Conservation (phyloP, 1,139 yeast species). For the Yamadazyma pseudoaaseri region DNA sequence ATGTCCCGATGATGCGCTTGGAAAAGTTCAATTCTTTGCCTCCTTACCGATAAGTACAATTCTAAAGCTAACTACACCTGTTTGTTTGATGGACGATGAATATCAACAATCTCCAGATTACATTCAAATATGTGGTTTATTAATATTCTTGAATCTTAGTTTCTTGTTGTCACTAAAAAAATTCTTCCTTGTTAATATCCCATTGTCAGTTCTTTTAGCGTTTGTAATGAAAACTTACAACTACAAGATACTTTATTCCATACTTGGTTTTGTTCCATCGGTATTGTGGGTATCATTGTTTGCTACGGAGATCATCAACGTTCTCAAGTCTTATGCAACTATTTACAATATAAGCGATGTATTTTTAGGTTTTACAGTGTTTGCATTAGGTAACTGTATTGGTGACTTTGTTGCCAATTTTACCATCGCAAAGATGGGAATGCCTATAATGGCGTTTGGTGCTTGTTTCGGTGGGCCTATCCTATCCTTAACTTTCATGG, state of each 20-base stretch:
- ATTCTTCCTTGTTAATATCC: constrained; percentile 4
- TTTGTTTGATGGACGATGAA: constrained; percentile 2
- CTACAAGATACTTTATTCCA: constrained; percentile 19
- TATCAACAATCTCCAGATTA: constrained; percentile 1
- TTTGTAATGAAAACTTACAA: constrained; percentile 6
- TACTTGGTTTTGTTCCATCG: constrained; percentile 65
- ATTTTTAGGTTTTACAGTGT: constrained; percentile 77
- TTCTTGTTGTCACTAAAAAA: constrained; percentile 2
- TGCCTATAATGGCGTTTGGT: constrained; percentile 88
- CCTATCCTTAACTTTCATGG: constrained; percentile 46
- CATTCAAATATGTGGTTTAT: constrained; percentile 2
- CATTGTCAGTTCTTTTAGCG: constrained; percentile 1
- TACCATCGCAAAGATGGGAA: constrained; percentile 82
- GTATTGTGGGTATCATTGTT: constrained; percentile 72
- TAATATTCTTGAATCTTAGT: constrained; percentile 11
- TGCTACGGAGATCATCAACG: constrained; percentile 74
- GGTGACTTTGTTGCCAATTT: constrained; percentile 87
- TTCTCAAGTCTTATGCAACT: constrained; percentile 62
- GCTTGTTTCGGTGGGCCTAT: constrained; percentile 96
- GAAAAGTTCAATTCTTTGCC: constrained; percentile 5
- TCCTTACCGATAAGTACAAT: constrained; percentile 8
- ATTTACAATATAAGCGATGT: constrained; percentile 71
- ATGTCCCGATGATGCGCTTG: constrained; percentile 1
- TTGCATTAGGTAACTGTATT: constrained; percentile 89
- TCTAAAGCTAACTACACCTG: constrained; percentile 11